phyloP scores from a whole-genome alignment of 2,329 filamentous ascomycete species.

The Metarhizium humberi region DNA sequence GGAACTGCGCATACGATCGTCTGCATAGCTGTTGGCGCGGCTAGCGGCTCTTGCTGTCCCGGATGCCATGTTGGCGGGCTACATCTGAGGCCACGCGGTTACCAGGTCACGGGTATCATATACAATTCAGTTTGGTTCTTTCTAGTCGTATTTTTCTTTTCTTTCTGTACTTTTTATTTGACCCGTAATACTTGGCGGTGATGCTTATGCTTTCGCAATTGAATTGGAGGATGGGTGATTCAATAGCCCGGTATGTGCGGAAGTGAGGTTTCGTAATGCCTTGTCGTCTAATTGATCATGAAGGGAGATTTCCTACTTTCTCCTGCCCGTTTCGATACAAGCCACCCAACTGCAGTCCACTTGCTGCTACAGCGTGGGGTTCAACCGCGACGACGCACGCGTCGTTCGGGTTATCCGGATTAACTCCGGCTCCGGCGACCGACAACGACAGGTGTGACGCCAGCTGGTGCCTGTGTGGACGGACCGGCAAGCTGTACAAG shows the following conservation, averaged over 20 bases:
- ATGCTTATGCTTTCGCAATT: background rate
- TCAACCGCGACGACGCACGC: background rate
- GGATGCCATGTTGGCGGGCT: constrained; percentile 31
- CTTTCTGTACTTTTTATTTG: no score
- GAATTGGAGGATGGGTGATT: background rate
- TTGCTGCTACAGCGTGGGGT: background rate
- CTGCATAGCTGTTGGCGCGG: constrained; percentile 33
- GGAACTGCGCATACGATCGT: constrained; percentile 28
- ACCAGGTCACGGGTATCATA: background rate
- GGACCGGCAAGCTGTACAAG: constrained; percentile 1
- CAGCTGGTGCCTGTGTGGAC: background rate
- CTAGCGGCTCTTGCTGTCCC: constrained; percentile 31
- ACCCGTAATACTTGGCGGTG: background rate
- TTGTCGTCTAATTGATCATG: background rate
- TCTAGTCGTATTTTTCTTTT: background rate
- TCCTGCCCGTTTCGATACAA: no score
- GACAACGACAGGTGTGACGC: background rate
- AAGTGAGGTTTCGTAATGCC: background rate
- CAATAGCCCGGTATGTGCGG: background rate
- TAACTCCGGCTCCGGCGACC: background rate
- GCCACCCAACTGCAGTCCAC: background rate
- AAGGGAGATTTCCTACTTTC: background rate
- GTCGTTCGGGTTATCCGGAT: background rate
- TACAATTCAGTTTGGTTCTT: background rate
- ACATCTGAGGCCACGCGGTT: constrained; percentile 21